Evolutionary conservation across 495 filamentous ascomycete species (phyloP).

Genomic region (Trichoderma parareesei): DNA sequence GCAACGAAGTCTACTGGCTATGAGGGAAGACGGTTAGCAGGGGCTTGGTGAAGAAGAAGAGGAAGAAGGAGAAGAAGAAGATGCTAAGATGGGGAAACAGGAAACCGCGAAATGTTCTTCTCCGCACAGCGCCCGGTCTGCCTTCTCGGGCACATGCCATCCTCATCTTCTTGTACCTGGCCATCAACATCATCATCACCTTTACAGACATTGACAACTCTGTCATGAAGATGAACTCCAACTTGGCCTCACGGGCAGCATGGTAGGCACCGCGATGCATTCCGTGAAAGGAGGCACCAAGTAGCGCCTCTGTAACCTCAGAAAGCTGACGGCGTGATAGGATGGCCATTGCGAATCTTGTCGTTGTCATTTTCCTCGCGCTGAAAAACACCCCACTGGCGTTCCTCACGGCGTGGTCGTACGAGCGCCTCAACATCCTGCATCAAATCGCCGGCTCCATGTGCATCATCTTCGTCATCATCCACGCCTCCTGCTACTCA

Average conservation of each 20-base stretch:
- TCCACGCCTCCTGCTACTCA: constrained; percentile 30
- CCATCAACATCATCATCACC: constrained; percentile 40
- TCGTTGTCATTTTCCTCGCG: constrained; percentile 51
- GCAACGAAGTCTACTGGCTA: neutral
- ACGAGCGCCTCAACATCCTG: constrained; percentile 56
- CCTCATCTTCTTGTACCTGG: constrained; percentile 39
- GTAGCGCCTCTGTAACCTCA: neutral
- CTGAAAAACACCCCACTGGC: constrained; percentile 57
- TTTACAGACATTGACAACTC: constrained; percentile 38
- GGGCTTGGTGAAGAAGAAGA: neutral
- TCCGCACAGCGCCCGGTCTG: constrained; percentile 40
- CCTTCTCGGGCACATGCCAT: constrained; percentile 44
- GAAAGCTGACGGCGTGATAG: neutral
- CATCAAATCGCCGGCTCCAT: constrained; percentile 28
- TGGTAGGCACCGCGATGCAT: neutral
- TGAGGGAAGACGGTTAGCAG: neutral
- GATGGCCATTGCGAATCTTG: constrained; percentile 41
- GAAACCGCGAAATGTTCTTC: constrained; percentile 31
- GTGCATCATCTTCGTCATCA: constrained; percentile 19
- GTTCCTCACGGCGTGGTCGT: constrained; percentile 51
- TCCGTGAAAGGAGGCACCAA: neutral
- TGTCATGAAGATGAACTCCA: constrained; percentile 22
- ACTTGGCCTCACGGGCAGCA: constrained; percentile 14
- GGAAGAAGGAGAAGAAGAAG: neutral
- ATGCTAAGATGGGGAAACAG: constrained; percentile 16